A percentile compares a stretch with the other conserved stretches of the same genome.
These are phyloP conservation scores for Candida ipomoeae DNA, from an alignment of 805 yeast species.

Conservation along the genomic window DNA sequence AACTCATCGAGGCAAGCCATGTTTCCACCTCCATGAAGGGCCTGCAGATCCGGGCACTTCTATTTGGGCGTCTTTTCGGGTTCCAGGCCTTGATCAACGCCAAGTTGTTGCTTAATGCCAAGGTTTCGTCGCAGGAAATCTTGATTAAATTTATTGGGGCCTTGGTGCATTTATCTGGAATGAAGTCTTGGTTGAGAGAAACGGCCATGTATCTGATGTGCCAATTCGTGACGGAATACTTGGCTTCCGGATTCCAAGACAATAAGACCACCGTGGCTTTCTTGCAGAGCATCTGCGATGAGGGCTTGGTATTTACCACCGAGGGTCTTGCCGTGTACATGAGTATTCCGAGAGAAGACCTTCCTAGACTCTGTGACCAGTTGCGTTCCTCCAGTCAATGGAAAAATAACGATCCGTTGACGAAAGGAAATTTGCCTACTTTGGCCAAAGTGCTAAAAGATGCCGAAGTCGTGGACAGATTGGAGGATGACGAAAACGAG, in stretches of 20 bases:
- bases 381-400: constrained; percentile 37
- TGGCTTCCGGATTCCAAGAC: constrained; percentile 10
- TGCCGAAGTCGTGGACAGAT: constrained; percentile 37
- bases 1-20: constrained; percentile 33
- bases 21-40: constrained; percentile 53
- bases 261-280: constrained; percentile 24
- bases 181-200: constrained; percentile 85
- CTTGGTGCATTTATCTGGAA: constrained; percentile 53
- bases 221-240: constrained; percentile 35
- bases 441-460: constrained; percentile 65
- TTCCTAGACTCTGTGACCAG: constrained; percentile 18
- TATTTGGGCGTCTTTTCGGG: constrained; percentile 85
- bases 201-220: constrained; percentile 69
- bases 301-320: constrained; percentile 57
- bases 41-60: constrained; percentile 70
- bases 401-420: constrained; percentile 70
- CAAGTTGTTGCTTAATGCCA: constrained; percentile 21
- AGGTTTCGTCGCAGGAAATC: constrained; percentile 14
- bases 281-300: constrained; percentile 45
- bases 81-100: constrained; percentile 65
- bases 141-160: constrained; percentile 43
- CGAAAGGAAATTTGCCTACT: constrained; percentile 59
- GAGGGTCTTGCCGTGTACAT: constrained; percentile 80
- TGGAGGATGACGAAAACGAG: constrained; percentile 29
- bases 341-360: constrained; percentile 36